Conservation (phyloP, 2,329 filamentous ascomycete species). For the Grosmannia huntii region DNA sequence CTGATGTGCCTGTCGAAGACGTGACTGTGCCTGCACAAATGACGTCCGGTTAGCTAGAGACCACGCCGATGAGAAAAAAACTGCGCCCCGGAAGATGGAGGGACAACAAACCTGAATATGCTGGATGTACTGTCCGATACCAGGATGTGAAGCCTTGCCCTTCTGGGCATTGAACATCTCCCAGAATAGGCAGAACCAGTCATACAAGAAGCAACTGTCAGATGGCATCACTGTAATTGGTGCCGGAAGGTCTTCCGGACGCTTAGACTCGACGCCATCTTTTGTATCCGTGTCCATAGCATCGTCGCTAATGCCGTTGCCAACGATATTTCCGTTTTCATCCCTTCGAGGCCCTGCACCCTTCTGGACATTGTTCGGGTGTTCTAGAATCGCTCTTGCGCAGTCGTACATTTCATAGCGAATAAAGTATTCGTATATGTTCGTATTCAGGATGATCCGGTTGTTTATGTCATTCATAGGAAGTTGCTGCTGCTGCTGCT, state of each 20-base stretch:
- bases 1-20: conserved; percentile 62
- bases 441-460: conserved; percentile 60
- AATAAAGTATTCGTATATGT: conserved; percentile 86
- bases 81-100: neutral
- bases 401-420: conserved; percentile 74
- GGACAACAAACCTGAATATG: conserved; percentile 61
- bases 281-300: conserved; percentile 75
- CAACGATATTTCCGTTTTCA: conserved; percentile 51
- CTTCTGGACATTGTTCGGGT: conserved; percentile 54
- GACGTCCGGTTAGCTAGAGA: neutral
- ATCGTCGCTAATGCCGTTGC: conserved; percentile 60
- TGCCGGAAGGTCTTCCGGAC: conserved; percentile 67
- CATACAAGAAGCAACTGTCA: conserved; percentile 78
- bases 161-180: conserved; percentile 84
- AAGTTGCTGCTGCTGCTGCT: conserved; percentile 19
- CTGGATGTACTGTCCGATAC: conserved; percentile 62
- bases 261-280: conserved; percentile 60
- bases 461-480: conserved; percentile 29
- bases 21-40: conserved; percentile 45
- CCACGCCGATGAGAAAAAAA: conserved; percentile 2
- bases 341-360: conserved; percentile 56
- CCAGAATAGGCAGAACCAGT: conserved; percentile 98
- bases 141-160: conserved; percentile 48
- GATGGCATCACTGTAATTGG: conserved; percentile 54
- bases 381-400: conserved; percentile 61